Percentiles rank a stretch among this genome's conserved stretches.
Evolutionary conservation across 331 rosid species (phyloP).

Genomic region (Cydonia oblonga): DNA sequence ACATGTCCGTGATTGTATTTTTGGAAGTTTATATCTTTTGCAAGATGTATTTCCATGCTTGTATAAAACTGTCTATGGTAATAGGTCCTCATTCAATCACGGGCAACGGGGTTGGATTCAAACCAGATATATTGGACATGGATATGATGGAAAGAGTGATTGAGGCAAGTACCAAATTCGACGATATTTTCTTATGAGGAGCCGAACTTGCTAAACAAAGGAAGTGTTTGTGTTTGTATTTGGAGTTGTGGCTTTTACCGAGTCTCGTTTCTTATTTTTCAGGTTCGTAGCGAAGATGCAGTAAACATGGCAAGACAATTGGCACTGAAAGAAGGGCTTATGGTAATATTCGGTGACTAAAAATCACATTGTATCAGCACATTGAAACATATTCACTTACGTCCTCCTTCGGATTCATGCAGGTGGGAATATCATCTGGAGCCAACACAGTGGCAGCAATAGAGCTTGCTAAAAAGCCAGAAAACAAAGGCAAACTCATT

Average conservation of each 20-base stretch:
- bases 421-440: slow-evolving; percentile 94
- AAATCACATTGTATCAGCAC: background rate
- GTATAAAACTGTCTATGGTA: slow-evolving; percentile 4
- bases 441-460: slow-evolving; percentile 87
- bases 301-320: slow-evolving; percentile 77
- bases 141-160: slow-evolving; percentile 53
- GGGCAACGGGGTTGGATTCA: slow-evolving; percentile 90
- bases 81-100: slow-evolving; percentile 87
- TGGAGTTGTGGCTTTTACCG: background rate
- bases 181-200: background rate
- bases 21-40: background rate
- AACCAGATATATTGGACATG: slow-evolving; percentile 78
- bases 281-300: slow-evolving; percentile 81
- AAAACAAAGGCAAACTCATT: slow-evolving; percentile 83
- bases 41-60: no score
- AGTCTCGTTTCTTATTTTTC: slow-evolving; percentile 10
- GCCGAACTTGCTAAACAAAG: background rate
- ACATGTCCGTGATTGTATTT: background rate
- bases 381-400: background rate
- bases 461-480: slow-evolving; percentile 60
- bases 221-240: background rate
- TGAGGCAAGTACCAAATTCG: slow-evolving; percentile 38
- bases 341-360: slow-evolving; percentile 33
- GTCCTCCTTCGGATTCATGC: background rate
- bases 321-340: slow-evolving; percentile 75